Percentiles rank a stretch among this genome's conserved stretches.
These are phyloP conservation scores for Saccharomycopsis babjevae DNA, from an alignment of 805 yeast genomes.

Conservation along the genomic window DNA sequence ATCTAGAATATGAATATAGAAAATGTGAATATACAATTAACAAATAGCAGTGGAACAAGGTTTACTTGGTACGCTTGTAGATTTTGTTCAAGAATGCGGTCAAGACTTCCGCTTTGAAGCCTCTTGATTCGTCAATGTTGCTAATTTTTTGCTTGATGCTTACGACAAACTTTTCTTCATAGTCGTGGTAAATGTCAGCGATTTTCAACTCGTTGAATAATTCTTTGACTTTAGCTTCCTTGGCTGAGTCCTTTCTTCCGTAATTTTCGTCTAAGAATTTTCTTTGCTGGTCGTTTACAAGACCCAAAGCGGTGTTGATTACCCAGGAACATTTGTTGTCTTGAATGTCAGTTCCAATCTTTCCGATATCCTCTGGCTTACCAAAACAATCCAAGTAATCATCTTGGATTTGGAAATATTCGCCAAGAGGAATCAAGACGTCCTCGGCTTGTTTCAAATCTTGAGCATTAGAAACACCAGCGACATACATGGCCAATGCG, in stretches of 20 bases:
- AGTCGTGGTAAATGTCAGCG: slow-evolving; percentile 58
- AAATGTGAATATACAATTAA: neutral
- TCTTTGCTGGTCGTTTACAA: slow-evolving; percentile 76
- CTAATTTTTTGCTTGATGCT: slow-evolving; percentile 57
- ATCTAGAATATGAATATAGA: neutral
- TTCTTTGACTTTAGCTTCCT: slow-evolving; percentile 55
- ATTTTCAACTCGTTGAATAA: slow-evolving; percentile 68
- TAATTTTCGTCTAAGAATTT: slow-evolving; percentile 74
- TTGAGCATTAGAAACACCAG: slow-evolving; percentile 58
- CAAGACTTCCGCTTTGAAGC: slow-evolving; percentile 85
- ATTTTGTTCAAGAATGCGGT: slow-evolving; percentile 79
- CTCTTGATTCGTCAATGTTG: slow-evolving; percentile 78
- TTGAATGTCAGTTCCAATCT: slow-evolving; percentile 96
- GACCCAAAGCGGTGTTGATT: slow-evolving; percentile 79
- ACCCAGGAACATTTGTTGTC: slow-evolving; percentile 99
- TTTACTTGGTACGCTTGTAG: slow-evolving; percentile 83
- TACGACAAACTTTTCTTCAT: slow-evolving; percentile 70
- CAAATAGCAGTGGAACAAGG: neutral
- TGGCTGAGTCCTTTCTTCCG: slow-evolving; percentile 63
- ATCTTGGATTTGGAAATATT: slow-evolving; percentile 97
- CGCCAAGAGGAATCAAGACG: slow-evolving; percentile 88
- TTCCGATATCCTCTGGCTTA: slow-evolving; percentile 93
- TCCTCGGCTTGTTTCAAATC: slow-evolving; percentile 85
- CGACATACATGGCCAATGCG: slow-evolving; percentile 89
- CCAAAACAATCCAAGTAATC: slow-evolving; percentile 96